Evolutionary conservation across 305 asterid species (phyloP).

Genomic region (Ilex paraguariensis): DNA sequence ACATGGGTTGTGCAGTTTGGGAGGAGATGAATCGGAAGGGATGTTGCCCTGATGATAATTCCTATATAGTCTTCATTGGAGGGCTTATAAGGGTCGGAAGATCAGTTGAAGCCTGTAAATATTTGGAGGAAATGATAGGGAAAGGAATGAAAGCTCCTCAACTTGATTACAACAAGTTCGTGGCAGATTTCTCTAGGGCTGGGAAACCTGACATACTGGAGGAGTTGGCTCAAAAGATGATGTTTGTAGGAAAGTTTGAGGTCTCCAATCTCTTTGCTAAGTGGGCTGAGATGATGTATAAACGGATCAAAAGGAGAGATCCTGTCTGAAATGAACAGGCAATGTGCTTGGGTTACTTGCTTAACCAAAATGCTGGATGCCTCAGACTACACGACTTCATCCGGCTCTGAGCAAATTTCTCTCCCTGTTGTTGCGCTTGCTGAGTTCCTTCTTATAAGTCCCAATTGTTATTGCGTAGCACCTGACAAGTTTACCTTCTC

Average conservation of each 20-base stretch:
- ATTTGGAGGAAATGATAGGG: conserved; percentile 71
- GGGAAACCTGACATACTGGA: conserved; percentile 45
- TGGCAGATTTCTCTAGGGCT: conserved; percentile 45
- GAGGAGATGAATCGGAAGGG: conserved; percentile 85
- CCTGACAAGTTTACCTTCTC: too few relatives aligned
- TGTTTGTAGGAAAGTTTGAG: conserved; percentile 52
- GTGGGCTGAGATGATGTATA: conserved; percentile 54
- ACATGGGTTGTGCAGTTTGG: conserved; percentile 73
- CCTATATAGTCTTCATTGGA: conserved; percentile 58
- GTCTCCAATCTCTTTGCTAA: conserved; percentile 45
- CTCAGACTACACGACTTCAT: too few relatives aligned
- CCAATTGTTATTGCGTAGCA: too few relatives aligned
- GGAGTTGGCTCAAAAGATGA: conserved; percentile 53
- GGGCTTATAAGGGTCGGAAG: conserved; percentile 74
- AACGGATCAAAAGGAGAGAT: conserved; percentile 25
- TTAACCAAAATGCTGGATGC: too few relatives aligned
- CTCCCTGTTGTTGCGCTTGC: too few relatives aligned
- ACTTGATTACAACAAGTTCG: conserved; percentile 55
- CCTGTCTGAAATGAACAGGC: neutral
- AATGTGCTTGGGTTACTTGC: conserved; percentile 2
- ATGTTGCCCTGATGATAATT: conserved; percentile 80
- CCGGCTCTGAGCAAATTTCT: too few relatives aligned
- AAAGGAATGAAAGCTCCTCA: conserved; percentile 87
- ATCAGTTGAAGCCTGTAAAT: conserved; percentile 54
- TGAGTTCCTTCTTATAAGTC: too few relatives aligned